Conservation (phyloP, 2,329 filamentous ascomycete genomes). For the Hypoxylon sp. region DNA sequence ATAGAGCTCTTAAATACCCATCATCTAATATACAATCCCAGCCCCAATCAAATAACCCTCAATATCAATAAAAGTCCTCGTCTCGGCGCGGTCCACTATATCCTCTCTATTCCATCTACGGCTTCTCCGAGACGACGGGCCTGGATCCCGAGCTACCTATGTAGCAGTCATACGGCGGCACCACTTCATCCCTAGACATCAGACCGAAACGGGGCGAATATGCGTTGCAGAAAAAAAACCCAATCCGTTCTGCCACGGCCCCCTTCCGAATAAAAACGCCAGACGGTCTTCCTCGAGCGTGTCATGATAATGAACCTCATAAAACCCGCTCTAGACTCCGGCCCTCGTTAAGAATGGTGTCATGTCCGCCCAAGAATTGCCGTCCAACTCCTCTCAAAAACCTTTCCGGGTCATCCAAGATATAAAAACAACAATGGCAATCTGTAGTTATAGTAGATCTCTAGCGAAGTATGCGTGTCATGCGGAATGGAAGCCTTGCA, state of each 20-base stretch:
- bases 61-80: constrained; percentile 14
- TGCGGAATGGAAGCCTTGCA: constrained; percentile 12
- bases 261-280: constrained; percentile 40
- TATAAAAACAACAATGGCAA: constrained; percentile 39
- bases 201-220: constrained; percentile 20
- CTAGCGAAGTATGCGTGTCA: constrained; percentile 18
- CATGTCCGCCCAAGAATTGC: constrained; percentile 31
- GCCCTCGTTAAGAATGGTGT: constrained; percentile 37
- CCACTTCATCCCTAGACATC: constrained; percentile 12
- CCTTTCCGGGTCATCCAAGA: constrained; percentile 33
- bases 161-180: constrained; percentile 16
- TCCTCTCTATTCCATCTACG: constrained; percentile 39
- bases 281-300: constrained; percentile 51
- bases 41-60: neutral
- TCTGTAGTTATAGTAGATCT: constrained; percentile 41
- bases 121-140: constrained; percentile 4
- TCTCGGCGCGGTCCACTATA: constrained; percentile 28
- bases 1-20: constrained; percentile 37
- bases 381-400: constrained; percentile 37
- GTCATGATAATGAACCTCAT: constrained; percentile 43
- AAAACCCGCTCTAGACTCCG: constrained; percentile 50
- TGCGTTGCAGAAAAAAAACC: constrained; percentile 29
- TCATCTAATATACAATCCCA: constrained; percentile 34
- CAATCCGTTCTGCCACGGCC: constrained; percentile 22
- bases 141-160: constrained; percentile 21